These are phyloP conservation scores for Pseudogymnoascus sp. DNA, from an alignment of 2,329 filamentous ascomycete species.

Conservation along the genomic window DNA sequence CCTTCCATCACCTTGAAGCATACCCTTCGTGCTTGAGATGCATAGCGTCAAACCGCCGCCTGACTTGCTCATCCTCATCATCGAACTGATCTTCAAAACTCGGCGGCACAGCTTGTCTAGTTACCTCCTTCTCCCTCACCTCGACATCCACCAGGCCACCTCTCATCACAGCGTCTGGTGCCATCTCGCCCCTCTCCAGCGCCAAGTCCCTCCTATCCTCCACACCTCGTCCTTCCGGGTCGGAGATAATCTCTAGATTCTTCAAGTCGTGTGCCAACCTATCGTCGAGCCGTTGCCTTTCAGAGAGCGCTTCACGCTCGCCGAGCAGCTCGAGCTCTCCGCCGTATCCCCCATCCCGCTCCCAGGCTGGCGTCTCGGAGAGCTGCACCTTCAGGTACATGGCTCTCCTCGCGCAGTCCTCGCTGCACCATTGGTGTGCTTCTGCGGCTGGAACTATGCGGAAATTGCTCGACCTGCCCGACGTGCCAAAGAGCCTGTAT, in stretches of 20 bases:
- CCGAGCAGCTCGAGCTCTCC: slow-evolving; percentile 54
- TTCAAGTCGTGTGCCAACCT: slow-evolving; percentile 22
- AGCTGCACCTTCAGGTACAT: slow-evolving; percentile 87
- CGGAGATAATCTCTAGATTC: slow-evolving; percentile 39
- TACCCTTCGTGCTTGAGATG: slow-evolving; percentile 28
- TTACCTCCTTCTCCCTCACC: slow-evolving; percentile 46
- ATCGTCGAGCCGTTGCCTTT: slow-evolving; percentile 35
- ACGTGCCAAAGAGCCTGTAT: slow-evolving; percentile 57
- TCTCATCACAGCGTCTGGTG: slow-evolving; percentile 15
- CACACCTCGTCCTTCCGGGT: slow-evolving; percentile 31
- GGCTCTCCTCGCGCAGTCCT: slow-evolving; percentile 69
- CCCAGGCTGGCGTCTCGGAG: slow-evolving; percentile 77
- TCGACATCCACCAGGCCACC: slow-evolving; percentile 37
- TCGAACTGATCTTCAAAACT: slow-evolving; percentile 25
- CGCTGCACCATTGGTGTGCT: slow-evolving; percentile 81
- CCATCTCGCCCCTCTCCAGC: slow-evolving; percentile 40
- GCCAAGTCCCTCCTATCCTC: slow-evolving; percentile 40
- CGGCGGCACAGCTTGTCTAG: slow-evolving; percentile 33
- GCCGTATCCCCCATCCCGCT: slow-evolving; percentile 45
- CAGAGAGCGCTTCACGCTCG: slow-evolving; percentile 49
- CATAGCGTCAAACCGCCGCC: slow-evolving; percentile 23
- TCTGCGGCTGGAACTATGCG: slow-evolving; percentile 65
- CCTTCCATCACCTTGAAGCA: slow-evolving; percentile 21
- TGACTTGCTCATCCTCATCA: slow-evolving; percentile 25
- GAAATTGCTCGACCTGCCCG: slow-evolving; percentile 46